Conservation (phyloP, 179 eudicot species). For the Silene vulgaris region DNA sequence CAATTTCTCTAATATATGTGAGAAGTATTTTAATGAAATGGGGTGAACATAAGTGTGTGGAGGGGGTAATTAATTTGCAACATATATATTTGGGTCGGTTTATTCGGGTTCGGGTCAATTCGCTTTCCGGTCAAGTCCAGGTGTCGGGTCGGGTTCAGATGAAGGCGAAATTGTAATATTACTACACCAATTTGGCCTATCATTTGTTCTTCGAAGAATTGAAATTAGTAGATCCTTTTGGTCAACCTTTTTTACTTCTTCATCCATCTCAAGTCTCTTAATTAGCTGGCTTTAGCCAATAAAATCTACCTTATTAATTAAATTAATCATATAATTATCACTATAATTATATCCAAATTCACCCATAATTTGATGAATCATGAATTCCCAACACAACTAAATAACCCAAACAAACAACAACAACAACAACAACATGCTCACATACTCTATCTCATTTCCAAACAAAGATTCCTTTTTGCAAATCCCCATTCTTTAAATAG, state of each 20-base stretch:
- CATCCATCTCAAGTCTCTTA: not conserved
- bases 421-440: not conserved
- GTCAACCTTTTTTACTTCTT: not conserved
- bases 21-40: too few relatives aligned
- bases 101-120: too few relatives aligned
- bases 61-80: too few relatives aligned
- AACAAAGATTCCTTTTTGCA: too few relatives aligned
- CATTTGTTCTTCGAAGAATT: too few relatives aligned
- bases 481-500: not conserved
- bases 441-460: not conserved
- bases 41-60: too few relatives aligned
- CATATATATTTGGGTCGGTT: too few relatives aligned
- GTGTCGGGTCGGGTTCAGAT: too few relatives aligned
- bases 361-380: slow-evolving; percentile 1
- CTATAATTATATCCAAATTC: not conserved
- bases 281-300: not conserved
- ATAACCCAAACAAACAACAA: not conserved
- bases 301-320: not conserved
- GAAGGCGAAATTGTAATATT: too few relatives aligned
- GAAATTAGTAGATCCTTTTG: not conserved
- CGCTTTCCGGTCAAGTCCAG: too few relatives aligned
- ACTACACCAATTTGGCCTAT: too few relatives aligned
- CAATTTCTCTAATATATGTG: too few relatives aligned
- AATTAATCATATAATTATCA: not conserved
- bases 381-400: slow-evolving; percentile 12